Conservation (phyloP, 768 basidiomycete genomes). For the Kwoniella mangroviensis region DNA sequence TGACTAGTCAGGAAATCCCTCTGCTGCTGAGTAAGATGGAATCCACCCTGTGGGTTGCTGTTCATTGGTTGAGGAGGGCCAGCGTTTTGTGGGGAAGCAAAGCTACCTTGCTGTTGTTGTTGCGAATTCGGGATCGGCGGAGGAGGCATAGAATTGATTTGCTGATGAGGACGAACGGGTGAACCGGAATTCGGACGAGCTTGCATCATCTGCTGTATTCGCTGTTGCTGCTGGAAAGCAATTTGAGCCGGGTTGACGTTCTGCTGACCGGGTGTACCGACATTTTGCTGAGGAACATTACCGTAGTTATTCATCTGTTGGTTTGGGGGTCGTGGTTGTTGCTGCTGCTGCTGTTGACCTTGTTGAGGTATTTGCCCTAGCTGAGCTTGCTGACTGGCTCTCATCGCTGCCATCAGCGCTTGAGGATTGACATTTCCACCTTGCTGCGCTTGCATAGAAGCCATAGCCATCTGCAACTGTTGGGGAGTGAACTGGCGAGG, state of each 20-base stretch:
- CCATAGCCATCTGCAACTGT: slow-evolving; percentile 40
- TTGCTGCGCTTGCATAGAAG: slow-evolving; percentile 33
- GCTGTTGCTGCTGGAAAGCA: slow-evolving; percentile 22
- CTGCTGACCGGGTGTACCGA: slow-evolving; percentile 4
- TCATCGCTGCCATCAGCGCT: slow-evolving; percentile 33
- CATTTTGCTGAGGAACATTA: neutral
- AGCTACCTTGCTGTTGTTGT: slow-evolving; percentile 15
- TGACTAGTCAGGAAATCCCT: slow-evolving; percentile 29
- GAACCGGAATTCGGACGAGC: slow-evolving; percentile 21
- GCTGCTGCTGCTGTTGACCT: slow-evolving; percentile 26
- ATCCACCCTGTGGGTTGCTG: slow-evolving; percentile 1
- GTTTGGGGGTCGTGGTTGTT: neutral
- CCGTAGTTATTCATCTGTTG: slow-evolving; percentile 12
- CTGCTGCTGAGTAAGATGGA: slow-evolving; percentile 21
- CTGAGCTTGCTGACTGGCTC: slow-evolving; percentile 18
- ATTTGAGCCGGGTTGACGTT: slow-evolving; percentile 5
- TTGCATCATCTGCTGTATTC: slow-evolving; percentile 23
- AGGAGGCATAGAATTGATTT: slow-evolving; percentile 30
- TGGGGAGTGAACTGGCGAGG: slow-evolving; percentile 29
- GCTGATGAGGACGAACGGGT: slow-evolving; percentile 18
- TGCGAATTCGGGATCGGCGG: slow-evolving; percentile 24
- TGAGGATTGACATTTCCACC: slow-evolving; percentile 24
- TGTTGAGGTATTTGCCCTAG: slow-evolving; percentile 11
- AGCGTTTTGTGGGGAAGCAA: neutral
- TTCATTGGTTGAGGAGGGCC: neutral